These are phyloP conservation scores for Euphorbia schlechtendalii DNA, from an alignment of 441 rosid genomes.

Conservation along the genomic window DNA sequence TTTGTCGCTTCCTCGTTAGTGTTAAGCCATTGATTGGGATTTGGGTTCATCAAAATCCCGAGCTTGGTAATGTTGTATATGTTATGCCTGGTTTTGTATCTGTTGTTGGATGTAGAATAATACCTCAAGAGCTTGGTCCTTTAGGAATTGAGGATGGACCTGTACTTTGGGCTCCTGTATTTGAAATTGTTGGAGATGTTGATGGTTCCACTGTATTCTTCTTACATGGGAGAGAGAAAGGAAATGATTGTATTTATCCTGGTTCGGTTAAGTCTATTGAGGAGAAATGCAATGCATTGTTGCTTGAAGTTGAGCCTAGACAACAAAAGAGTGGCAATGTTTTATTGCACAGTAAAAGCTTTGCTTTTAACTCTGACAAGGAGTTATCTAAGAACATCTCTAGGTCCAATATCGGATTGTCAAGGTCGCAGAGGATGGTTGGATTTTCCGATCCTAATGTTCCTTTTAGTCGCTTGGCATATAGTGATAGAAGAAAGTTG, in stretches of 20 bases:
- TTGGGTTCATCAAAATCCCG: constrained; percentile 90
- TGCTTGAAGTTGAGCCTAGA: constrained; percentile 70
- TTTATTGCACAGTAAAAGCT: constrained; percentile 36
- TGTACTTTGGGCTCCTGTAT: constrained; percentile 71
- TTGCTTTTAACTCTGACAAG: constrained; percentile 29
- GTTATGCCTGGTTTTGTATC: constrained; percentile 77
- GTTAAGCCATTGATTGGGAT: constrained; percentile 66
- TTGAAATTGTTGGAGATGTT: constrained; percentile 50
- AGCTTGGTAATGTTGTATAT: constrained; percentile 80
- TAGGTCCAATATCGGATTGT: constrained; percentile 35
- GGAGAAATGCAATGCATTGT: constrained; percentile 54
- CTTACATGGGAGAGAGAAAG: constrained; percentile 65
- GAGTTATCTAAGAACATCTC: constrained; percentile 27
- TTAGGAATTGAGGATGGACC: constrained; percentile 69
- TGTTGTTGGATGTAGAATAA: constrained; percentile 64
- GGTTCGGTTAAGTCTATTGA: constrained; percentile 50
- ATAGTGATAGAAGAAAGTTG: constrained; percentile 64
- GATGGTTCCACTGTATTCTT: constrained; percentile 58
- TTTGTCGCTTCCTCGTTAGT: constrained; percentile 55
- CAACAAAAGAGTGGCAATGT: constrained; percentile 21
- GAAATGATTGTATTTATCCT: constrained; percentile 48
- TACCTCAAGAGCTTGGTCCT: constrained; percentile 84
- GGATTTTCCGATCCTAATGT: constrained; percentile 31
- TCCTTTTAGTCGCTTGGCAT: constrained; percentile 53
- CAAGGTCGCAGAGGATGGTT: constrained; percentile 25